Conservation (phyloP, 2,329 filamentous ascomycete genomes). For the Cordyceps militaris region DNA sequence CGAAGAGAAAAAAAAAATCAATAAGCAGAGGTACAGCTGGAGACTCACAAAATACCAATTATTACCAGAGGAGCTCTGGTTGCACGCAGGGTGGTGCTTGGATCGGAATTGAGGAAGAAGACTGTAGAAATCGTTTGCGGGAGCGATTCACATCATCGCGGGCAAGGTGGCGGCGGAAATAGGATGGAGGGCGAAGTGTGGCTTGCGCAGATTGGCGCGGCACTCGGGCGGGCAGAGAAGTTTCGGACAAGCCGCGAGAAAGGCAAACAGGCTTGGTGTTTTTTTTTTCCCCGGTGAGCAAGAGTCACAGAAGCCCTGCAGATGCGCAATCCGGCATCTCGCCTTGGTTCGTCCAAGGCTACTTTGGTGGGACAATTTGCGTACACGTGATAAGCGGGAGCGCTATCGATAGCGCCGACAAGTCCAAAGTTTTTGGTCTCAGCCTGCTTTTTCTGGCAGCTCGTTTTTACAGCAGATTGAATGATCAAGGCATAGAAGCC, state of each 20-base stretch:
- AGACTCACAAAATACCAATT: background rate
- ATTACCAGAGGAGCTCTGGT: background rate
- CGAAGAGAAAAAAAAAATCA: background rate
- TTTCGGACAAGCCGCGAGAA: background rate
- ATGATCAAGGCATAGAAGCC: constrained; percentile 1
- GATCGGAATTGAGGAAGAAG: constrained; percentile 5
- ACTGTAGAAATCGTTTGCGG: constrained; percentile 6
- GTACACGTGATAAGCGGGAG: constrained; percentile 33
- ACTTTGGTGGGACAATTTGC: constrained; percentile 34
- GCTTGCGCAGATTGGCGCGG: background rate
- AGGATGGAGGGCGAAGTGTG: background rate
- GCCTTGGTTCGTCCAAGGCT: constrained; percentile 17
- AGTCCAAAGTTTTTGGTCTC: constrained; percentile 17
- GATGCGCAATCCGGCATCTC: constrained; percentile 8
- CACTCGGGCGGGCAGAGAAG: background rate
- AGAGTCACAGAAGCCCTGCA: background rate
- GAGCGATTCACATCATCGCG: constrained; percentile 16
- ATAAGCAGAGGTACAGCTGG: background rate
- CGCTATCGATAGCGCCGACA: constrained; percentile 24
- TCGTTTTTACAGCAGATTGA: background rate
- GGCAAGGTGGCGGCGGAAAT: background rate
- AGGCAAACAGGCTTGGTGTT: background rate
- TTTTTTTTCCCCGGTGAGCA: background rate
- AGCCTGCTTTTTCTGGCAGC: constrained; percentile 22
- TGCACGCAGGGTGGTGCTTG: background rate